Evolutionary conservation across 768 basidiomycete species (phyloP).

Genomic region (Pleurotus pulmonarius): DNA sequence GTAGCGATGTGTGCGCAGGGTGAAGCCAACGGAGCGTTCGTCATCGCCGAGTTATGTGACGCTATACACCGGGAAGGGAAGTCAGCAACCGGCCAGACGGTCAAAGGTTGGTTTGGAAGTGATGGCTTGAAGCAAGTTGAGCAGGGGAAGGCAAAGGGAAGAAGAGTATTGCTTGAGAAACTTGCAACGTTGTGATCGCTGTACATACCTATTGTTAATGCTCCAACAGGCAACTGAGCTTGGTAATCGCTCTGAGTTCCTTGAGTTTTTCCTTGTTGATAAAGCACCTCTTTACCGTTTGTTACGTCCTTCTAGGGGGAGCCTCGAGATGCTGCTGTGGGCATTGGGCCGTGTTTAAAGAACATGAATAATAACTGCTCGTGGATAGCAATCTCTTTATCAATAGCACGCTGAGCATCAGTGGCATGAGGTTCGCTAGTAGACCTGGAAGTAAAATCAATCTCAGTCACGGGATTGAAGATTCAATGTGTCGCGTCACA

Average conservation of each 20-base stretch:
- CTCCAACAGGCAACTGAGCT: not conserved
- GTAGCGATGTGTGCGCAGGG: constrained; percentile 54
- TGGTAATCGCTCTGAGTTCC: not conserved
- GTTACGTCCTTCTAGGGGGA: not conserved
- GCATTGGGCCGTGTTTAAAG: not conserved
- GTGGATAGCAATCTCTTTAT: not conserved
- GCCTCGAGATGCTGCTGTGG: not conserved
- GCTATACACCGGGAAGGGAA: constrained; percentile 42
- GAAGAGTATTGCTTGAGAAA: constrained; percentile 63
- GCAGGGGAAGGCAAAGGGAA: constrained; percentile 63
- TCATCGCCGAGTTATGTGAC: constrained; percentile 71
- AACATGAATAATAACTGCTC: not conserved
- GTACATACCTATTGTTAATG: too few species aligned
- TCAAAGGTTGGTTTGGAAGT: constrained; percentile 58
- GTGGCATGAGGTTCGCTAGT: too few species aligned
- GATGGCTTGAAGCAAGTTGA: constrained; percentile 45
- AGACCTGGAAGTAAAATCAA: too few species aligned
- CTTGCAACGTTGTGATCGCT: constrained; percentile 27
- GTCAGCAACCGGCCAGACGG: constrained; percentile 33
- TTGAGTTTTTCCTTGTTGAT: not conserved
- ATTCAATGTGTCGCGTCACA: too few species aligned
- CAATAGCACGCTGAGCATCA: not conserved
- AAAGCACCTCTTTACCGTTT: not conserved
- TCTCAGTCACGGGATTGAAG: too few species aligned
- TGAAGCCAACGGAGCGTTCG: constrained; percentile 63